Conservation (phyloP, 2,329 filamentous ascomycete species). For the Alternaria brassicae region DNA sequence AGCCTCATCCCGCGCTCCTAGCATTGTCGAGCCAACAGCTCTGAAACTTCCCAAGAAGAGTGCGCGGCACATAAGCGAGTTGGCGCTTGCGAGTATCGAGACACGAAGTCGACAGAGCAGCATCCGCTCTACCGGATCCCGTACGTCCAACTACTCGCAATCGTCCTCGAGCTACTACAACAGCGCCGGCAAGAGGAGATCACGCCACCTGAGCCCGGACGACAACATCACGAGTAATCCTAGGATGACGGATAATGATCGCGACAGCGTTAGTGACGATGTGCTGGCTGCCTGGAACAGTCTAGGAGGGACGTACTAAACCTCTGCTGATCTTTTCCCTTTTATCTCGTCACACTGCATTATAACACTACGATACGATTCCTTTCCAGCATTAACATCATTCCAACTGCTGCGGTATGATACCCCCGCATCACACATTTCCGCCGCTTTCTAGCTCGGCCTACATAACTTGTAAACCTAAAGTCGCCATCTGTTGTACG, state of each 20-base stretch:
- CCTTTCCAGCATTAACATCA: not conserved
- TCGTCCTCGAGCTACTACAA: slow-evolving; percentile 13
- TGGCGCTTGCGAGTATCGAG: slow-evolving; percentile 21
- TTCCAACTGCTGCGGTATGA: not conserved
- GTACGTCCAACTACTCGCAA: slow-evolving; percentile 24
- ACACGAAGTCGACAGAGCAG: slow-evolving; percentile 32
- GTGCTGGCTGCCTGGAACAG: slow-evolving; percentile 57
- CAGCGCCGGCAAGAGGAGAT: slow-evolving; percentile 19
- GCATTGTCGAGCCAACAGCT: slow-evolving; percentile 26
- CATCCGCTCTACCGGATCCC: slow-evolving; percentile 25
- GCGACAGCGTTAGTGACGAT: slow-evolving; percentile 55
- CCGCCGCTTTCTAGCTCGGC: not conserved
- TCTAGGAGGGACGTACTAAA: slow-evolving; percentile 50
- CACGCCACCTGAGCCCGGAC: slow-evolving; percentile 29
- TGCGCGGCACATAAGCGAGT: slow-evolving; percentile 23
- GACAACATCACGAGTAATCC: slow-evolving; percentile 34
- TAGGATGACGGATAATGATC: slow-evolving; percentile 16
- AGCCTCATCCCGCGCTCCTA: slow-evolving; percentile 31
- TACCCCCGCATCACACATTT: not conserved
- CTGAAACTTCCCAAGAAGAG: slow-evolving; percentile 26
- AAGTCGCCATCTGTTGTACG: not conserved
- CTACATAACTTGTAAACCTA: slow-evolving; percentile 3
- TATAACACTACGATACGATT: not conserved
- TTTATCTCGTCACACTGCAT: not conserved
- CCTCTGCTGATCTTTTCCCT: not conserved